phyloP scores from a whole-genome alignment of 768 basidiomycete species.

The Tricholoma terreum region DNA sequence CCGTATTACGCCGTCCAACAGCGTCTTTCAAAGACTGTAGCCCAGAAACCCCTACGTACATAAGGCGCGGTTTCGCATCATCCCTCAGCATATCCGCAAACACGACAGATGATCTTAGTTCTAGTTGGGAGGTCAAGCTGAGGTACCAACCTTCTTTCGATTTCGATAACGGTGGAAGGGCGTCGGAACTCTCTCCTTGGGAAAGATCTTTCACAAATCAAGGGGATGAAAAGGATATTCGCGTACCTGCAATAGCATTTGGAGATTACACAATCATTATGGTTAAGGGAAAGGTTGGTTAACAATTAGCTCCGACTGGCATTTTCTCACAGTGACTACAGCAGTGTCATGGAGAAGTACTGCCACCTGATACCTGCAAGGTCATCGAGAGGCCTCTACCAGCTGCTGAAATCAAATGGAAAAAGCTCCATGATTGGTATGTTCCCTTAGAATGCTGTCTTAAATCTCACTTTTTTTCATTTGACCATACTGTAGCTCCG shows the following conservation, averaged over 20 bases:
- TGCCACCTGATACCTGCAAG: constrained; percentile 76
- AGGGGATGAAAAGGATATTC: constrained; percentile 40
- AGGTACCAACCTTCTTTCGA: constrained; percentile 52
- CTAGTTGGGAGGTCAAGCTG: constrained; percentile 64
- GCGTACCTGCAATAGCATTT: constrained; percentile 54
- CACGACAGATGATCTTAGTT: constrained; percentile 56
- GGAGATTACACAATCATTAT: constrained; percentile 76
- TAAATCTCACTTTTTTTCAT: not conserved
- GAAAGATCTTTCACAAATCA: constrained; percentile 57
- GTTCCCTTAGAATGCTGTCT: too few species aligned
- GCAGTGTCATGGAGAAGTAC: constrained; percentile 79
- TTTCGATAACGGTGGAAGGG: constrained; percentile 30
- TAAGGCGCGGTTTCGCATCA: constrained; percentile 68
- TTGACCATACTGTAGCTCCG: constrained; percentile 50
- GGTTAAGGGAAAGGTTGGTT: constrained; percentile 65
- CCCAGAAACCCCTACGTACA: constrained; percentile 61
- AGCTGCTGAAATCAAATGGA: constrained; percentile 83
- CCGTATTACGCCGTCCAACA: constrained; percentile 68
- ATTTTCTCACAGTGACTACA: constrained; percentile 18
- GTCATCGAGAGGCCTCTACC: constrained; percentile 76
- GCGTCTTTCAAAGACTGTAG: constrained; percentile 75
- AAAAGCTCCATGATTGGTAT: constrained; percentile 87
- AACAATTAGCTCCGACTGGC: too few species aligned
- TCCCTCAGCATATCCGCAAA: constrained; percentile 50
- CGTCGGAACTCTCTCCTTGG: constrained; percentile 55